phyloP scores from a whole-genome alignment of 768 basidiomycete genomes.

The Boletus rubescentipes region DNA sequence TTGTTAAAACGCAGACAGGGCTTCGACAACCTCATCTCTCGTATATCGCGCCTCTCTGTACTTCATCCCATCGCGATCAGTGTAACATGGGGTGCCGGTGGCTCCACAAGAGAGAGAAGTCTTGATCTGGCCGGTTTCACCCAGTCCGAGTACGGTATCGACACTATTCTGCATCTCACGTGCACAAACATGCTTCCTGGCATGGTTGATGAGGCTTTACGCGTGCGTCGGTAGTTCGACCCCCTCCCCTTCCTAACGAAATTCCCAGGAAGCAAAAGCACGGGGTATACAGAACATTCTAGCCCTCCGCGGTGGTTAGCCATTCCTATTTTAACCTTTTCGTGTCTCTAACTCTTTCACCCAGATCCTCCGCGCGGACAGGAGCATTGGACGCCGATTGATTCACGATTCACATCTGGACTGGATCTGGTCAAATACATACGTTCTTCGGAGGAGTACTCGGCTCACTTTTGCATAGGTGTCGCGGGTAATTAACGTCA shows the following conservation, averaged over 20 bases:
- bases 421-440: constrained; percentile 93
- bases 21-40: constrained; percentile 85
- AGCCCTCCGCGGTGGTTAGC: constrained; percentile 85
- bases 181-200: constrained; percentile 96
- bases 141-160: constrained; percentile 71
- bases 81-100: constrained; percentile 98
- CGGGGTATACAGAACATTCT: constrained; percentile 87
- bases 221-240: constrained; percentile 45
- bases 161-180: constrained; percentile 91
- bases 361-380: constrained; percentile 91
- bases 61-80: constrained; percentile 83
- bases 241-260: constrained; percentile 3
- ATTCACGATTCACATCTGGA: constrained; percentile 80
- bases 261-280: constrained; percentile 68
- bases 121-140: constrained; percentile 82
- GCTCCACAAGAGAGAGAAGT: constrained; percentile 83
- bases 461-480: constrained; percentile 87
- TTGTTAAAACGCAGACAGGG: constrained; percentile 49
- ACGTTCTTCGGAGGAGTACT: constrained; percentile 69
- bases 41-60: constrained; percentile 77
- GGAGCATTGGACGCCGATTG: constrained; percentile 89
- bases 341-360: background rate
- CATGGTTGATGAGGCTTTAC: constrained; percentile 80
- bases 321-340: background rate
- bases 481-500: constrained; percentile 68